A percentile compares a stretch with the other conserved stretches of the same genome.
Evolutionary conservation across 345 rosid species (phyloP).

Genomic region (Syzygium grande): DNA sequence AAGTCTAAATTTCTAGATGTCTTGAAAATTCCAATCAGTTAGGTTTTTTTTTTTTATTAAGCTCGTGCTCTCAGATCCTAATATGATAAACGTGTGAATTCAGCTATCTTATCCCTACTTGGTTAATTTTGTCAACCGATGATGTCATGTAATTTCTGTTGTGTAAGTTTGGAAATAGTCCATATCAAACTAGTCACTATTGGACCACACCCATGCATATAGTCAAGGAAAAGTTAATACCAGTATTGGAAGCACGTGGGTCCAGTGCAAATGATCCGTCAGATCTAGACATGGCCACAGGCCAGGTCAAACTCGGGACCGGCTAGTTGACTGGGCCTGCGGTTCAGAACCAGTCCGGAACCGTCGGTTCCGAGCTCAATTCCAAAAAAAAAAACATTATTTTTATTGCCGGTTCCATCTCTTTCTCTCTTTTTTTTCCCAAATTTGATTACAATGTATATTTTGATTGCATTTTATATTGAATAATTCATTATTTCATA

Average conservation of each 20-base stretch:
- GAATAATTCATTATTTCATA: too few species aligned
- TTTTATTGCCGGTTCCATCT: too few species aligned
- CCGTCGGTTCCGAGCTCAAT: too few species aligned
- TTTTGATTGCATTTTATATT: too few species aligned
- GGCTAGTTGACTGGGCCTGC: too few species aligned
- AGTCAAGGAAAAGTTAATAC: background rate
- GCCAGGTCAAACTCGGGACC: too few species aligned
- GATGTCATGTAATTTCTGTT: background rate
- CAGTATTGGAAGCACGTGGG: background rate
- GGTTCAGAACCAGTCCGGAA: too few species aligned
- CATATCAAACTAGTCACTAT: background rate
- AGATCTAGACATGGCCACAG: too few species aligned
- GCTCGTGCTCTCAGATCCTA: background rate
- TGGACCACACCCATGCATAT: background rate
- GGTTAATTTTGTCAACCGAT: background rate
- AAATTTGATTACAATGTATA: too few species aligned
- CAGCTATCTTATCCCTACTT: background rate
- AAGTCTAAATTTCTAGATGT: background rate
- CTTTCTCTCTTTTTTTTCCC: too few species aligned
- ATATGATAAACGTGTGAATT: background rate
- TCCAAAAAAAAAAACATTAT: too few species aligned
- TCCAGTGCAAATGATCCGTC: background rate
- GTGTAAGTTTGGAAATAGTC: background rate
- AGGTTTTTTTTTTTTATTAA: background rate
- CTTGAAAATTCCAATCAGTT: background rate